Percentiles rank a stretch among this genome's conserved stretches.
These are phyloP conservation scores for Firmiana major DNA, from an alignment of 345 rosid species.

Conservation along the genomic window DNA sequence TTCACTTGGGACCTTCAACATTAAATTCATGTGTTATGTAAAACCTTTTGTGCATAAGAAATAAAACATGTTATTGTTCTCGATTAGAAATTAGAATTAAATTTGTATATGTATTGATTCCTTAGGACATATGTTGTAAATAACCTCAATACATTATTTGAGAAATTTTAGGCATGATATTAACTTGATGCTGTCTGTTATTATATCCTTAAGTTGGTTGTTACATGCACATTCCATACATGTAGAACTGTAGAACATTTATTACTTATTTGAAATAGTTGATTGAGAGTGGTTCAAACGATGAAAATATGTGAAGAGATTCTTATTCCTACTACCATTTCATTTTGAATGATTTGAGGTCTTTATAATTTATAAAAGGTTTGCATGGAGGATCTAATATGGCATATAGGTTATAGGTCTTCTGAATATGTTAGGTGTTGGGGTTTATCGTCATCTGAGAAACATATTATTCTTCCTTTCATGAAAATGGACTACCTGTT, in stretches of 20 bases:
- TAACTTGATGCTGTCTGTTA: background rate
- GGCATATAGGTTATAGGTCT: background rate
- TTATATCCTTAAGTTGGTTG: background rate
- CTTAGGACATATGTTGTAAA: background rate
- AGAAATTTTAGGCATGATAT: background rate
- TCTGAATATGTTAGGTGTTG: background rate
- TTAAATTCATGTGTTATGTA: background rate
- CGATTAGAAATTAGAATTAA: background rate
- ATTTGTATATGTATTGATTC: background rate
- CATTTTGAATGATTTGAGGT: background rate
- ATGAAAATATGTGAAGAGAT: background rate
- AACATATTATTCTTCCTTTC: background rate
- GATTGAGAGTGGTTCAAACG: background rate
- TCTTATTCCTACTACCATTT: background rate
- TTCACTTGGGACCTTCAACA: background rate
- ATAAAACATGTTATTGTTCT: background rate
- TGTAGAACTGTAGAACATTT: background rate
- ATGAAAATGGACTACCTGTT: background rate
- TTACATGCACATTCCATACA: background rate
- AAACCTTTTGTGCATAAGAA: background rate
- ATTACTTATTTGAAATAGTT: background rate
- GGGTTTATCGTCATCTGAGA: background rate
- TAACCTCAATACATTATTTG: background rate
- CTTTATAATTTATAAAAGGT: background rate
- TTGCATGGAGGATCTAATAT: background rate